Evolutionary conservation across 176 grass and related monocot species (phyloP).

Genomic region (Avena insularis): DNA sequence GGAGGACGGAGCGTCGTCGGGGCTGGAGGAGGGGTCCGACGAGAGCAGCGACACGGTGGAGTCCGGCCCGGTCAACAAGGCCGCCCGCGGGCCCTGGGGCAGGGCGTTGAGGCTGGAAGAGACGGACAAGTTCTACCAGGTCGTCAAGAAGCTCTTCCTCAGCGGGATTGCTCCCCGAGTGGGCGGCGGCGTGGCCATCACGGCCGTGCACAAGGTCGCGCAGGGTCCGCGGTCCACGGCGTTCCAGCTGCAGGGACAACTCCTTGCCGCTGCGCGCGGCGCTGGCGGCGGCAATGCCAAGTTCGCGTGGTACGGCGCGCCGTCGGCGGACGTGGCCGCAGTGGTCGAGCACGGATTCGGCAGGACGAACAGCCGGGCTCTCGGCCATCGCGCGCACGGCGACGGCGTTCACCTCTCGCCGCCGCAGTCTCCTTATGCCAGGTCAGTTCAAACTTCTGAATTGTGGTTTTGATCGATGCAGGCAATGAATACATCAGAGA

Average conservation of each 20-base stretch:
- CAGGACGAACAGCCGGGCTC: conserved; percentile 30
- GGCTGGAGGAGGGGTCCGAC: conserved; percentile 52
- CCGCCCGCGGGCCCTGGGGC: conserved; percentile 12
- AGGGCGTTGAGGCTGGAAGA: conserved; percentile 37
- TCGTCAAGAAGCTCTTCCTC: conserved; percentile 72
- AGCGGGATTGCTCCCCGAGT: conserved; percentile 39
- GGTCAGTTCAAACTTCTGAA: conserved; percentile 42
- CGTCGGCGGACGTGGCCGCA: conserved; percentile 51
- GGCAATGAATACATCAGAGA: background rate
- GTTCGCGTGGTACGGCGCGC: conserved; percentile 75
- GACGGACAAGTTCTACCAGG: conserved; percentile 59
- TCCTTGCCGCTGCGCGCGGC: conserved; percentile 49
- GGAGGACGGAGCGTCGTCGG: conserved; percentile 31
- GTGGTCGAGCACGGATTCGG: conserved; percentile 57
- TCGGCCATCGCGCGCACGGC: conserved; percentile 56
- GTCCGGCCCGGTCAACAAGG: background rate
- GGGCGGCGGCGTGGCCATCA: conserved; percentile 38
- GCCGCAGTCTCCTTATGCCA: conserved; percentile 57
- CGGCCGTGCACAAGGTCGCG: conserved; percentile 63
- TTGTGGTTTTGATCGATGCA: background rate
- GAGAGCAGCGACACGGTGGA: conserved; percentile 42
- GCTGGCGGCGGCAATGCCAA: conserved; percentile 40
- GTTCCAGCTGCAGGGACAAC: conserved; percentile 57
- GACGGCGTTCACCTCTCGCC: conserved; percentile 79
- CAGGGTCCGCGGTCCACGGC: conserved; percentile 42